Evolutionary conservation across 805 yeast genomes (phyloP), one percentile per base, ranked within the genome.

Genomic region (Monosporozyma solicola): DNA sequence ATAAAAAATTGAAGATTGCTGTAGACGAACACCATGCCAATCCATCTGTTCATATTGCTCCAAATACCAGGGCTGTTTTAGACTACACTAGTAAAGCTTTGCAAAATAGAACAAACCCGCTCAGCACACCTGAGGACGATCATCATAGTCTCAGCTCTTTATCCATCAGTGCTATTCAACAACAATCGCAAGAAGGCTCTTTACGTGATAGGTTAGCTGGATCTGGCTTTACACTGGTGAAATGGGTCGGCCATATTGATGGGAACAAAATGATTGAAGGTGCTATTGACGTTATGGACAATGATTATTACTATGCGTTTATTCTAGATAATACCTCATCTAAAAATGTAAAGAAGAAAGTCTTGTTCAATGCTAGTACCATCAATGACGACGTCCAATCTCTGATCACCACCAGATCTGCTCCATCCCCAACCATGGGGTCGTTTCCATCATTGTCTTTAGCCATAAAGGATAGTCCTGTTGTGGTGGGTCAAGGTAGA

Each of bases 321-420:
- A 84, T 94, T 27, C 85, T 92, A 63, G 98, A 92, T 69, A 92
- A 92, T 70, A 85, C 96, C 0, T 88, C 90, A 61, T 85, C 96
- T 33, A 89, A 87, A 62, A 87, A 85, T 33, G 84, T 83, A 24
- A 83, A 89, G 48, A 94, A 92, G 67, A 88, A 85, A 55, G 82
- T 92, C 1, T 73, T 83, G 53, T 90, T 90, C 68, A 78, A 83
- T 52, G 79, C 76, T 47, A 72, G 72, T 52, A 68, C 67, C 15
- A 63, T 63, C 5, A 53, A 58, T 31, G 66, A 59, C 15, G 64
- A 59, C 46, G n/a, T 43, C 8, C 51, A 52, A 16, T 52, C 63
- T 10, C 10, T 56, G 45, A 49, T 50, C n/a, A 55, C 59, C 24
- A 50, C 49, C 15, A 43, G 55, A 15, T 58, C 57, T 6, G 53